Evolutionary conservation across 2,329 filamentous ascomycete species (phyloP).

Genomic region (Diplodia scrobiculata): DNA sequence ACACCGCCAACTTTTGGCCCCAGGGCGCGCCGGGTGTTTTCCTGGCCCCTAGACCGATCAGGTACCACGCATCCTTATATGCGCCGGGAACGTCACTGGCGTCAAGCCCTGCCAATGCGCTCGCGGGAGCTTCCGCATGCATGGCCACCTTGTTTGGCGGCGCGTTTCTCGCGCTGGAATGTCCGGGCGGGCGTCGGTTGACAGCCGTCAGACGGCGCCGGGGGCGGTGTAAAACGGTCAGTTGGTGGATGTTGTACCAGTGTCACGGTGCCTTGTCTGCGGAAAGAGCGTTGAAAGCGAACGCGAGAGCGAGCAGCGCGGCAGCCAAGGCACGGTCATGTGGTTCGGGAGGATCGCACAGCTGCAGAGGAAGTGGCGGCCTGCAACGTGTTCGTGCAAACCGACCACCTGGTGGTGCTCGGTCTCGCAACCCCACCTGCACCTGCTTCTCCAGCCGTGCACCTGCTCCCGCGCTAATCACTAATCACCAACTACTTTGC

Average conservation of each 20-base stretch:
- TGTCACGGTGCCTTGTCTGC: not conserved
- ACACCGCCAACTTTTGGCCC: not conserved
- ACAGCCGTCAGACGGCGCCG: no score
- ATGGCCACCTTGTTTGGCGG: not conserved
- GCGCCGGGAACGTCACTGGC: not conserved
- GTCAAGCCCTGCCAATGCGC: no score
- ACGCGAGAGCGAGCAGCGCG: conserved; percentile 19
- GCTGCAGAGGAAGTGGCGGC: not conserved
- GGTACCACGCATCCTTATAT: not conserved
- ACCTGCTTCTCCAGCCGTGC: no score
- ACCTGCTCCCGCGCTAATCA: not conserved
- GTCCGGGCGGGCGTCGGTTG: no score
- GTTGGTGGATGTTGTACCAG: conserved; percentile 1
- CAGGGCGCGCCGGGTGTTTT: not conserved
- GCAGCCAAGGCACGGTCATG: conserved; percentile 8
- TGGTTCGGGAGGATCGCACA: conserved; percentile 13
- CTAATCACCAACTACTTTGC: not conserved
- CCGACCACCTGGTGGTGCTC: not conserved
- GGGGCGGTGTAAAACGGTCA: no score
- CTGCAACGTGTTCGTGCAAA: not conserved
- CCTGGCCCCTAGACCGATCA: not conserved
- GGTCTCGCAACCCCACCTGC: conserved; percentile 17
- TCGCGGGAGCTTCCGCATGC: not conserved
- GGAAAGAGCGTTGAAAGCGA: conserved; percentile 12
- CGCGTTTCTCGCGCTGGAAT: not conserved